phyloP scores from a whole-genome alignment of 192 early-diverging fungal genomes.

The Dispira parvispora region DNA sequence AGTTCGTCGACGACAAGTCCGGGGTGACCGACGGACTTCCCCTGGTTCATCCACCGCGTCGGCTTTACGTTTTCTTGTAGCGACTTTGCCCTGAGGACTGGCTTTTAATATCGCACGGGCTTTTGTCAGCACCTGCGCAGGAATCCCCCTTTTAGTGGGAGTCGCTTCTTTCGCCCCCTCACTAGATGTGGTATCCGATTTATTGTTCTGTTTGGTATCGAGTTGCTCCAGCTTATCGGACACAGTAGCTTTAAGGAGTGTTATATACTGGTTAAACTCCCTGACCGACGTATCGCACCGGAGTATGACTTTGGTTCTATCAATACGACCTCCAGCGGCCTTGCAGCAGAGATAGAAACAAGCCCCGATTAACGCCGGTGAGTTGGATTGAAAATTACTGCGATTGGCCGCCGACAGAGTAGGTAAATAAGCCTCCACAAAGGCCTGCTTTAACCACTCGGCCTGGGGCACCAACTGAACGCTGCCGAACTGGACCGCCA shows the following conservation, averaged over 20 bases:
- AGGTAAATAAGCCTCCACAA: background rate
- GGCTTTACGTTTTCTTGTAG: too few species aligned
- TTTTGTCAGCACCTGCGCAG: too few species aligned
- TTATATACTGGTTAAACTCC: background rate
- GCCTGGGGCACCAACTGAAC: background rate
- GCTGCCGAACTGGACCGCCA: slow-evolving; percentile 8
- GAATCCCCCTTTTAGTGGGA: background rate
- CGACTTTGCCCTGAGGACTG: background rate
- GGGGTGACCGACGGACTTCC: too few species aligned
- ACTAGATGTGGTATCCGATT: background rate
- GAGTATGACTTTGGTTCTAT: background rate
- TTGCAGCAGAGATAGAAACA: slow-evolving; percentile 11
- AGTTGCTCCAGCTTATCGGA: background rate
- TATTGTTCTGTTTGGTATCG: background rate
- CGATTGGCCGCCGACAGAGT: background rate
- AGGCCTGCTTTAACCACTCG: background rate
- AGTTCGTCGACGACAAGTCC: too few species aligned
- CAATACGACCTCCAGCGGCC: background rate
- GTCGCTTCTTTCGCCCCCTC: background rate
- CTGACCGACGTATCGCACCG: background rate
- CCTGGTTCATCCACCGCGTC: too few species aligned
- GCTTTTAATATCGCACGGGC: background rate
- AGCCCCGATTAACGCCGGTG: background rate
- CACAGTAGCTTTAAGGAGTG: background rate
- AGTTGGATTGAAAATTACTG: background rate